Conservation (phyloP, 345 rosid genomes). For the Camelina sativa region DNA sequence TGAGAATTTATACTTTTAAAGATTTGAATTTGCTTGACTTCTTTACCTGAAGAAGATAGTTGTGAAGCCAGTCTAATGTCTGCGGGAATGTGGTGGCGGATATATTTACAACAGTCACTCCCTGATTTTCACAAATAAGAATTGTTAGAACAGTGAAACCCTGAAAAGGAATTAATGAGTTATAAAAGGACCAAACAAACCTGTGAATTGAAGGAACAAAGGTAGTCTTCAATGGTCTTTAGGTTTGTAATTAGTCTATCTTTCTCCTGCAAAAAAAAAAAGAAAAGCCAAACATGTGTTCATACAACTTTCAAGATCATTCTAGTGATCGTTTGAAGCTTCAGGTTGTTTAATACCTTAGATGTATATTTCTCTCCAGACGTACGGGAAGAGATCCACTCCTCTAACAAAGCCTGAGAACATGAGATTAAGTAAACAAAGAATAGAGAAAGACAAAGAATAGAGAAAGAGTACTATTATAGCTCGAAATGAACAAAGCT, state of each 20-base stretch:
- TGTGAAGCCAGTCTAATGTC: conserved; percentile 81
- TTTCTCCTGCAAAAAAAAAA: conserved; percentile 59
- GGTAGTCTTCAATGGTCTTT: conserved; percentile 86
- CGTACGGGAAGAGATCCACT: conserved; percentile 76
- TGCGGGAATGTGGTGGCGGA: conserved; percentile 92
- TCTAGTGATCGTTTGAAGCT: not conserved
- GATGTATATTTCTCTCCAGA: conserved; percentile 63
- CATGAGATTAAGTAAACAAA: not conserved
- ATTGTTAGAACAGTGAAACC: not conserved
- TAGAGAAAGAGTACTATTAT: not conserved
- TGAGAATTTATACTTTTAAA: not conserved
- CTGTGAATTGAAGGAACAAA: conserved; percentile 85
- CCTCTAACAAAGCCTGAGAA: conserved; percentile 89
- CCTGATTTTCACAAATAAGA: conserved; percentile 46
- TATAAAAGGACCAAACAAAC: conserved; percentile 38
- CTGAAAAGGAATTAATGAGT: not conserved
- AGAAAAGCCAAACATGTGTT: not conserved
- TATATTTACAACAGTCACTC: conserved; percentile 73
- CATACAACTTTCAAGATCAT: conserved; percentile 9
- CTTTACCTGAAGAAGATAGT: conserved; percentile 89
- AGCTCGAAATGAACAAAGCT: not conserved
- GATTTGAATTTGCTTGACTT: not conserved
- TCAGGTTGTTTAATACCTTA: conserved; percentile 52
- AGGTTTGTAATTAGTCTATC: conserved; percentile 70
- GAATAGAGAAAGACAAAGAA: conserved; percentile 11